Evolutionary conservation across 1,284 basidiomycete genomes (phyloP).

Genomic region (Ceratobasidium papillatum): DNA sequence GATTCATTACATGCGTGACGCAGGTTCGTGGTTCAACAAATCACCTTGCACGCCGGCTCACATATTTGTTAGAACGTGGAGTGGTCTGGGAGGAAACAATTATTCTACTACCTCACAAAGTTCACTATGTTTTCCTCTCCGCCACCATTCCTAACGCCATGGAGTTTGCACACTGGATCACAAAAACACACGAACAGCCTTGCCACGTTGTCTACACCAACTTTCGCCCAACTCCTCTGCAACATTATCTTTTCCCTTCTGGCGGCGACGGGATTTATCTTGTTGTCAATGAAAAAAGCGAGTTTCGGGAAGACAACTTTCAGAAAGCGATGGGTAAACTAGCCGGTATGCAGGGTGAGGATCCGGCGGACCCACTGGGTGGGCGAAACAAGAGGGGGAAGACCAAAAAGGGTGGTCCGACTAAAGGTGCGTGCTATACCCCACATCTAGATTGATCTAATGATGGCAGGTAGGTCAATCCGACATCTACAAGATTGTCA

Average conservation of each 20-base stretch:
- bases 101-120: slow-evolving; percentile 94
- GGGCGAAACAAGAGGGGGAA: slow-evolving; percentile 90
- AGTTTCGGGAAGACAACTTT: slow-evolving; percentile 98
- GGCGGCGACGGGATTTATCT: slow-evolving; percentile 97
- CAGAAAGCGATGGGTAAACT: slow-evolving; percentile 97
- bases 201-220: slow-evolving; percentile 99
- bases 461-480: slow-evolving; percentile 67
- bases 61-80: slow-evolving; percentile 64
- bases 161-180: slow-evolving; percentile 99
- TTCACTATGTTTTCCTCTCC: slow-evolving; percentile 99
- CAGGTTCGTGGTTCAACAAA: slow-evolving; percentile 54
- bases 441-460: background rate
- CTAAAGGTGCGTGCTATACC: slow-evolving; percentile 72
- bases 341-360: slow-evolving; percentile 86
- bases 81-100: slow-evolving; percentile 94
- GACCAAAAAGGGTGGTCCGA: slow-evolving; percentile 88
- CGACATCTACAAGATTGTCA: slow-evolving; percentile 98
- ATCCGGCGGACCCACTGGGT: slow-evolving; percentile 83
- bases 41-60: slow-evolving; percentile 1
- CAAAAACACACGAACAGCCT: slow-evolving; percentile 95
- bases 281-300: slow-evolving; percentile 97
- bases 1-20: slow-evolving; percentile 99
- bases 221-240: slow-evolving; percentile 96
- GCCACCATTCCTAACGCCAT: slow-evolving; percentile 99
- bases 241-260: slow-evolving; percentile 97